These are phyloP conservation scores for Cladophialophora immunda DNA, from an alignment of 2,329 filamentous ascomycete genomes.

Conservation along the genomic window DNA sequence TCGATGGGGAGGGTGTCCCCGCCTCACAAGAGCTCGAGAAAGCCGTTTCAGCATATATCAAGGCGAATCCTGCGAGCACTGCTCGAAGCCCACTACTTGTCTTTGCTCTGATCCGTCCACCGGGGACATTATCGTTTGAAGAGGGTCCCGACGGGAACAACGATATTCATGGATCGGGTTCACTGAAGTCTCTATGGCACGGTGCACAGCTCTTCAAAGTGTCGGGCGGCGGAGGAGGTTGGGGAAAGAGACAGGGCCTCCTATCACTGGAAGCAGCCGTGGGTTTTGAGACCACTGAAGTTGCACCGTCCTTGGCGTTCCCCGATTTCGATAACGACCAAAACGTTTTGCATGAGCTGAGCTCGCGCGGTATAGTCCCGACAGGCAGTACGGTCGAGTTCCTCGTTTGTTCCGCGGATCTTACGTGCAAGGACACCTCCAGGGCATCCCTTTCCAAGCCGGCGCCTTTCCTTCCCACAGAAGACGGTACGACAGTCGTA, in stretches of 20 bases:
- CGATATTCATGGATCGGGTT: background rate
- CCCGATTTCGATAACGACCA: constrained; percentile 25
- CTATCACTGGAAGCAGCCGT: constrained; percentile 39
- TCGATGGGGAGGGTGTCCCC: constrained; percentile 29
- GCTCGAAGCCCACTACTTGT: constrained; percentile 26
- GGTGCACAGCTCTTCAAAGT: constrained; percentile 37
- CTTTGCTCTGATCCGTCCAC: constrained; percentile 35
- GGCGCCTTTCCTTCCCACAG: background rate
- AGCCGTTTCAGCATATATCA: constrained; percentile 26
- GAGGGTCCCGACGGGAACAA: background rate
- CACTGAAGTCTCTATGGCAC: constrained; percentile 18
- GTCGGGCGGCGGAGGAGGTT: constrained; percentile 42
- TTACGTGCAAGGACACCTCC: background rate
- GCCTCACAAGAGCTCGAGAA: constrained; percentile 41
- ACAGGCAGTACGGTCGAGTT: constrained; percentile 33
- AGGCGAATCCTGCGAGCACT: constrained; percentile 13
- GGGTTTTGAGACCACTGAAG: constrained; percentile 18
- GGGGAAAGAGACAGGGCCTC: constrained; percentile 41
- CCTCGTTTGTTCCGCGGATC: constrained; percentile 15
- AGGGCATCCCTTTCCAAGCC: background rate
- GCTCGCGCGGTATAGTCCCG: constrained; percentile 25
- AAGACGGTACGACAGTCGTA: constrained; percentile 3
- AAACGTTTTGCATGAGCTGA: background rate
- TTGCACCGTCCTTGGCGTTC: constrained; percentile 17
- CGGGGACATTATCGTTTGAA: background rate